Base-by-base conservation (phyloP, 768 basidiomycete genomes). In the Lactarius trivialis region DNA sequence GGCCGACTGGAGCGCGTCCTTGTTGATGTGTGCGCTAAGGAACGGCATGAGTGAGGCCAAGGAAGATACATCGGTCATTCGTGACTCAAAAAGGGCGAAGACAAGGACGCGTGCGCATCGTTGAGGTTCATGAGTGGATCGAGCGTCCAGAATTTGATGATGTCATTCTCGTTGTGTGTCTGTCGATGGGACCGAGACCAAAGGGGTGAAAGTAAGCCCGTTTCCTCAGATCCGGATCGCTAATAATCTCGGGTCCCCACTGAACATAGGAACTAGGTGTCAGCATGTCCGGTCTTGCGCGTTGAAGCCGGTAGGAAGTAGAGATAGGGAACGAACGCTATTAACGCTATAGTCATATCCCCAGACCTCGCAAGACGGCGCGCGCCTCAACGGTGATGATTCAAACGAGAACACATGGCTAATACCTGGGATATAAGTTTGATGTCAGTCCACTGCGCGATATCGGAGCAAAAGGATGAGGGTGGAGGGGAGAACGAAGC, bases 41-140 rank as follows among this genome's bases (percentile, higher is more conserved):
- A 84, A 71, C 2, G 77, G 69, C 0, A 75, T 72, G 8, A 89
- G 72, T 1, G 57, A n/a, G 11, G 6, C 9, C 11, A 56, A 1
- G 19, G 8, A 15, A 55, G 26, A 9, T 0, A 15, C 39, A 55
- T 24, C 21, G 26, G n/a, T 24, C 6, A 15, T 24, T 21, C 4
- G 21, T 15, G 26, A 21, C 7, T 41, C 17, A 24, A n/a, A 56
- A 28, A 30, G 4, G 11, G 36, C 36, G 33, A 34, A 5, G 36
- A 33, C 45, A 17, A 28, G 33, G 15, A 45, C 4, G 41, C 19
- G 28, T 15, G 66, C 76, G n/a, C 54, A 81, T 83, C 83, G 60
- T 89, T 88, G 71, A 76, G 70, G 55, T 78, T 74, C 85, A 89
- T 84, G 55, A 89, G 71, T 24, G 77, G 80, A 34, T 81, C 78